phyloP scores from a whole-genome alignment of 495 filamentous ascomycete genomes.

The Penicillium daleae region DNA sequence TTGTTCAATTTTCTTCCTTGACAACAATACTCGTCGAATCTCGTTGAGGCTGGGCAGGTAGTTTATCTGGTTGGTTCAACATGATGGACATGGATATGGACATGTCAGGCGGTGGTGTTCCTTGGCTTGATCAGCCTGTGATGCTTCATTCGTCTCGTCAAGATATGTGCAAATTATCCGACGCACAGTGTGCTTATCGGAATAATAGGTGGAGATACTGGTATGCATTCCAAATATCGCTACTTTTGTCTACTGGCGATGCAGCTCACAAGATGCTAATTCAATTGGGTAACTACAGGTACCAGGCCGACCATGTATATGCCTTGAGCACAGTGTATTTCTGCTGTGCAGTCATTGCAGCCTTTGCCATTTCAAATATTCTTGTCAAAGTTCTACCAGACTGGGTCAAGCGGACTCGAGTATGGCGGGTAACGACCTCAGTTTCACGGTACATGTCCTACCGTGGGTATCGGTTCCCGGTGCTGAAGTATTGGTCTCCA shows the following conservation, averaged over 20 bases:
- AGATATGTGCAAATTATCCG: conserved; percentile 47
- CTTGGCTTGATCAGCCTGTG: conserved; percentile 52
- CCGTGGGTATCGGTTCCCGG: conserved; percentile 23
- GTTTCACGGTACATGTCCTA: conserved; percentile 33
- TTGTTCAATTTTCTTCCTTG: neutral
- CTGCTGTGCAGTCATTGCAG: conserved; percentile 47
- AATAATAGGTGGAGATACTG: conserved; percentile 53
- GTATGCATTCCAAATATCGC: conserved; percentile 23
- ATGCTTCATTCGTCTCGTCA: conserved; percentile 53
- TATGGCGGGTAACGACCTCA: conserved; percentile 31
- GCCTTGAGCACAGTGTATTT: conserved; percentile 54
- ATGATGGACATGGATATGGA: conserved; percentile 31
- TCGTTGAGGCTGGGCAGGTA: neutral
- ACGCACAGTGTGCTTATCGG: conserved; percentile 52
- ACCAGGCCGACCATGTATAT: conserved; percentile 57
- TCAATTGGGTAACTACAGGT: conserved; percentile 37
- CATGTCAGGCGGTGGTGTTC: conserved; percentile 18
- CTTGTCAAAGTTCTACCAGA: conserved; percentile 25
- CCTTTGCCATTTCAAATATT: conserved; percentile 49
- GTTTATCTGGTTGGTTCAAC: neutral
- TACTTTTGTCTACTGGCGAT: neutral
- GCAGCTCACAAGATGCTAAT: conserved; percentile 4
- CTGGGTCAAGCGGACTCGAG: conserved; percentile 24
- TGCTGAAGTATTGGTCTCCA: conserved; percentile 31
- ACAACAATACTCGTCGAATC: neutral